Percentiles rank a stretch among this genome's conserved stretches.
Conservation (phyloP, 768 basidiomycete genomes). For the Pleurotus eryngii region DNA sequence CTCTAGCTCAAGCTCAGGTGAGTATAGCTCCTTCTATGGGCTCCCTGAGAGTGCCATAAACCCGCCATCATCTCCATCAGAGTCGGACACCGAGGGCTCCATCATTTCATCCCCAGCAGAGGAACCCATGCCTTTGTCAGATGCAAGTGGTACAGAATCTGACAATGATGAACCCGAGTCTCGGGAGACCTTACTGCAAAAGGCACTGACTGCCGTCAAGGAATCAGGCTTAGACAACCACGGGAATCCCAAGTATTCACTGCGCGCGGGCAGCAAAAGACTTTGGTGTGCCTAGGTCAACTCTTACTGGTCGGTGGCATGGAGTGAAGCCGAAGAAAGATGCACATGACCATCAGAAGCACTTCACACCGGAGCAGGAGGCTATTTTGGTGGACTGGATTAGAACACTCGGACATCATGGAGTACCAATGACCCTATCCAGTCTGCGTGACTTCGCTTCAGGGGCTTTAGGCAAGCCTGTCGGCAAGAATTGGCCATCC, state of each 20-base stretch:
- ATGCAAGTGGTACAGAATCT: too few species aligned
- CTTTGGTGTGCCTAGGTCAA: neutral
- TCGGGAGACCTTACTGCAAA: too few species aligned
- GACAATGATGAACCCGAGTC: too few species aligned
- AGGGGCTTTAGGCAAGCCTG: neutral
- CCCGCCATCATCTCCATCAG: too few species aligned
- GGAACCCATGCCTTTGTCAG: too few species aligned
- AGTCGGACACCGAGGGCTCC: too few species aligned
- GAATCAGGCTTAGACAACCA: neutral
- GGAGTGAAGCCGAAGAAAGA: neutral
- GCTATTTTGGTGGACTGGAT: neutral
- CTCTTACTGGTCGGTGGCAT: neutral
- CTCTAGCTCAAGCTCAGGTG: too few species aligned
- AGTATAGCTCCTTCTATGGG: too few species aligned
- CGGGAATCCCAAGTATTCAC: neutral
- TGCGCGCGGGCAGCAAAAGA: neutral
- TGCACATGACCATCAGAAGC: neutral
- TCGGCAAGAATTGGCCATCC: neutral
- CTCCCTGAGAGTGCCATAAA: too few species aligned
- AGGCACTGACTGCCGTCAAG: neutral
- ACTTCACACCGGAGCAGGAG: neutral
- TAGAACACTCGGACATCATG: neutral
- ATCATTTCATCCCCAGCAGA: too few species aligned
- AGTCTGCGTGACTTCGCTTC: neutral
- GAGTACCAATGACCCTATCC: neutral